phyloP scores from a whole-genome alignment of 768 basidiomycete genomes.

The Boletus barrowsii region DNA sequence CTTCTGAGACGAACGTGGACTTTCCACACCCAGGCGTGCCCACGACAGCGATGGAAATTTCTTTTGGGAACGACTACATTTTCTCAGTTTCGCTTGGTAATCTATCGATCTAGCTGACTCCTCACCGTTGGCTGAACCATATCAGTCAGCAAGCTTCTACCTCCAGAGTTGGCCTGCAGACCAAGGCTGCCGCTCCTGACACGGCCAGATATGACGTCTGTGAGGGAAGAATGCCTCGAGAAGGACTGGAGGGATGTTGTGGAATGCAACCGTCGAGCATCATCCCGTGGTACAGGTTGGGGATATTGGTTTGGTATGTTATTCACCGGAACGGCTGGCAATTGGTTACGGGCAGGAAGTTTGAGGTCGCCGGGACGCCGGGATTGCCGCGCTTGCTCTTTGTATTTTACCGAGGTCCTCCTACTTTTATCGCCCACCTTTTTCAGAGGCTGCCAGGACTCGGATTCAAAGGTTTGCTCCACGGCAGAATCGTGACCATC shows the following conservation, averaged over 20 bases:
- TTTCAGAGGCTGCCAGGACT: constrained; percentile 46
- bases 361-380: constrained; percentile 59
- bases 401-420: constrained; percentile 46
- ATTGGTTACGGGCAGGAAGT: constrained; percentile 54
- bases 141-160: constrained; percentile 19
- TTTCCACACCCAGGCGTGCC: constrained; percentile 83
- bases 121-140: constrained; percentile 25
- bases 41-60: constrained; percentile 70
- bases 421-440: constrained; percentile 42
- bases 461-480: constrained; percentile 50
- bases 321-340: constrained; percentile 31
- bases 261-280: constrained; percentile 37
- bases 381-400: constrained; percentile 39
- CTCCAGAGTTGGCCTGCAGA: constrained; percentile 32
- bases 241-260: constrained; percentile 39
- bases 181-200: constrained; percentile 63
- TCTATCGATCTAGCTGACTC: background rate
- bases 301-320: constrained; percentile 35
- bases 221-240: constrained; percentile 29
- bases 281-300: constrained; percentile 38
- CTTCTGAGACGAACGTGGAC: constrained; percentile 74
- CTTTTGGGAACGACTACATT: constrained; percentile 27
- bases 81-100: constrained; percentile 5
- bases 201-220: constrained; percentile 41
- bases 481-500: constrained; percentile 39